Evolutionary conservation across 2,329 filamentous ascomycete genomes (phyloP), one percentile per base, ranked within the genome.

Genomic region (Hirsutella minnesotensis): DNA sequence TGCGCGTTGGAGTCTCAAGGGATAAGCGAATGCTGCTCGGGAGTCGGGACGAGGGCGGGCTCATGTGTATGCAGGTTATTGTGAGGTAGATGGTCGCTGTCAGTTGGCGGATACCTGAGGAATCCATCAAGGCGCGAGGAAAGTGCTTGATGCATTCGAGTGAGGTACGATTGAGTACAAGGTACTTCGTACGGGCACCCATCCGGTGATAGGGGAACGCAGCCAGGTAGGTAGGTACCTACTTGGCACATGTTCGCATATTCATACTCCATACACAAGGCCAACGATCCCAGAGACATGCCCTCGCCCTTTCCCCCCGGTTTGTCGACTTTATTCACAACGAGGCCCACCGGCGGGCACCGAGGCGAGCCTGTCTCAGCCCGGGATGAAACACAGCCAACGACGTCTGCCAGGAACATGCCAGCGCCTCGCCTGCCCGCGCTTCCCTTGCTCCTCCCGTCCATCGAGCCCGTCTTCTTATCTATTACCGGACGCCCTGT

Each of bases 301-400:
- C 24, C 24, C 24, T 27, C 12, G 24, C 24, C 24, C 24, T 27
- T 27, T 27, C 24, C 24, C 24, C 24, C 24, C 24, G 7, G 24
- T 12, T 12, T 33, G 16, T 30, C 35, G n/a, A 15, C 22, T 38
- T n/a, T 27, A 12, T 27, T 27, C 24, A 27, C 12, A 12, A 16
- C 27, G 37, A 9, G n/a, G n/a, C n/a, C n/a, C 20, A 40, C 15
- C 15, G 38, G 18, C 24, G 37, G 30, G 35, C 42, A 27, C 20
- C 44, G 47, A 48, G 44, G 45, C 49, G 46, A 50, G 45, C 43
- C 42, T 58, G 56, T 60, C 57, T 60, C 55, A 60, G 53, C 53
- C 51, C 48, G 45, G 47, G 46, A 51, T 53, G 54, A 57, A 58
- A 56, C 51, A 54, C 50, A 52, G 44, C 57, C 58, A 58, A 60